Percentiles rank a stretch among this genome's conserved stretches.
Conservation (phyloP, 2,329 filamentous ascomycete species). For the Orbilia oligospora region DNA sequence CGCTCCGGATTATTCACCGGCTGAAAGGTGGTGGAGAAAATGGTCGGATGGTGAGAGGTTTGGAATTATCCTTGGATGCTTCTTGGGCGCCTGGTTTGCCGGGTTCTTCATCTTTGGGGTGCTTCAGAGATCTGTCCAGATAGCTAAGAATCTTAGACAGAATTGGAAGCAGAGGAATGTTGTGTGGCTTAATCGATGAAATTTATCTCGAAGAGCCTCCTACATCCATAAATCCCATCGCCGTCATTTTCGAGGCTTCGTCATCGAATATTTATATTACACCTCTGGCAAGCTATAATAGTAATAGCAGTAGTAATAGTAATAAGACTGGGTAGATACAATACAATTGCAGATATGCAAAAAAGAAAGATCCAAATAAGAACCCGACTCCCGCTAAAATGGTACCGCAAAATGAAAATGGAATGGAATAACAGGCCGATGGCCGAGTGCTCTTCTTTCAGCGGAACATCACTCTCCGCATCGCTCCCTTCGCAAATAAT, state of each 20-base stretch:
- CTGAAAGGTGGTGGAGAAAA: conserved; percentile 51
- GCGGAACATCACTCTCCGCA: conserved; percentile 51
- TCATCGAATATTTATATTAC: not conserved
- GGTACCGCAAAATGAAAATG: conserved; percentile 10
- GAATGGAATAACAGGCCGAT: not conserved
- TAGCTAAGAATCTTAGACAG: not conserved
- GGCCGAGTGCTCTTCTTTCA: conserved; percentile 4
- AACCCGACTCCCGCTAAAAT: conserved; percentile 55
- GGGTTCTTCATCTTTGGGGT: conserved; percentile 19
- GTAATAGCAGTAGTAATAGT: not conserved
- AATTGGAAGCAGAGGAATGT: not conserved
- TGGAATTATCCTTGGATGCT: conserved; percentile 49
- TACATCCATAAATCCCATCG: too few relatives aligned
- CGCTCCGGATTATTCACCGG: conserved; percentile 38
- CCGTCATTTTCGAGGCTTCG: not conserved
- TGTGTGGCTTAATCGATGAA: too few relatives aligned
- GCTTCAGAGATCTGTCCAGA: not conserved
- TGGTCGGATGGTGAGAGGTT: conserved; percentile 49
- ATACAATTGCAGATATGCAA: too few relatives aligned
- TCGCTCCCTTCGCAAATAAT: conserved; percentile 49
- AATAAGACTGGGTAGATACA: not conserved
- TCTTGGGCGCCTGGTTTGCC: conserved; percentile 10
- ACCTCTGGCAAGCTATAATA: not conserved
- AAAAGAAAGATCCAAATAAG: too few relatives aligned
- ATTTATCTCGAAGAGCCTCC: too few relatives aligned